Evolutionary conservation across 768 basidiomycete species (phyloP), one percentile per base, ranked within the genome.

Genomic region (Mycena leptocephala): DNA sequence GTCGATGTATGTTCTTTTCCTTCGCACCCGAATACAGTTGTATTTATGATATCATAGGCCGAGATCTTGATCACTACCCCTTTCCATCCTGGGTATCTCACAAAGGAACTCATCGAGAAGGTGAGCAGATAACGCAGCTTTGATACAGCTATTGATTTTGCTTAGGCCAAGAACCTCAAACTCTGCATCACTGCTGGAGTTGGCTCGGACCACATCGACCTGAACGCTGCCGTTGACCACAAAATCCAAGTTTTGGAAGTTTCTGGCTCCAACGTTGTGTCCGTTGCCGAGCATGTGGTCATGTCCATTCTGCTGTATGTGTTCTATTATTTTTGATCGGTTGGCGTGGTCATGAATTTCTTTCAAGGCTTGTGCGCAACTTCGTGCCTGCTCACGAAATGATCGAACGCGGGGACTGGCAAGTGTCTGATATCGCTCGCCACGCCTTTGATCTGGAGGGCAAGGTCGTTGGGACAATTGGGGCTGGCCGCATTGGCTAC

Each of bases 381-480:
- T 97, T 94, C 80, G 88, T 94, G 30, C 95, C 94, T 28, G 95
- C 95, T 11, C 96, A 97, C 83, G 95, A 97, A 92, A 95, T 95
- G 94, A 94, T 96, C 78, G 92, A 95, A 79, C 89, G 90, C 39
- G 95, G 95, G 56, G 94, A 95, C 80, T 98, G 97, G 97, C 88
- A 94, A 83, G 96, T 97, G 62, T 95, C 95, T 22, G 90, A 94
- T 2, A 85, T 96, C 76, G 96, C 95, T 3, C 91, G 96, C 78
- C 92, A 94, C 80, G 93, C 96, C 16, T 98, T 90, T 81, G 97
- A 98, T 84, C 87, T 98, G 75, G 97, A 98, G 86, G 92, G 90
- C 83, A 98, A 98, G 87, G 94, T 96, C 68, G 92, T 97, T 68
- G 97, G 96, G 22, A 97, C 97, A 55, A 95, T 98, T 75, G 96